Evolutionary conservation across 2,329 filamentous ascomycete genomes (phyloP).

Genomic region (Pyrenochaeta sp.): DNA sequence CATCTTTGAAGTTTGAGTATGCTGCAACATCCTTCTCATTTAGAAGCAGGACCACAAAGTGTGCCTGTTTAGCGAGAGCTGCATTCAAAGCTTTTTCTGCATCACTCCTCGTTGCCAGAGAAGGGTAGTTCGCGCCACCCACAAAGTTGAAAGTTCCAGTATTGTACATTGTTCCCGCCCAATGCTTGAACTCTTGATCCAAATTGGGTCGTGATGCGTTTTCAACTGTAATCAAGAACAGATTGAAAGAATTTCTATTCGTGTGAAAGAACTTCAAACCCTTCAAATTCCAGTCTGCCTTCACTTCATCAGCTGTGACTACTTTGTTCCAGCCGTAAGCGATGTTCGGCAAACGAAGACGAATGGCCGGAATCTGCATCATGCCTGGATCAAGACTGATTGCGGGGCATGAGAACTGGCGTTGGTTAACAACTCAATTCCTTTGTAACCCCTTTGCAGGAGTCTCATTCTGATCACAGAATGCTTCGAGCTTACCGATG

Average conservation of each 20-base stretch:
- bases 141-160: too few species aligned
- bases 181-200: too few species aligned
- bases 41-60: slow-evolving; percentile 11
- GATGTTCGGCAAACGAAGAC: slow-evolving; percentile 3
- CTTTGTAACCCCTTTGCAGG: too few species aligned
- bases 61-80: too few species aligned
- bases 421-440: too few species aligned
- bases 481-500: slow-evolving; percentile 4
- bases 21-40: slow-evolving; percentile 1
- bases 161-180: too few species aligned
- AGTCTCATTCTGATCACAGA: too few species aligned
- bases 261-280: slow-evolving; percentile 1
- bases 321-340: slow-evolving; percentile 1
- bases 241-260: neutral
- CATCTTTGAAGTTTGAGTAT: slow-evolving; percentile 20
- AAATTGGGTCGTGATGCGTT: too few species aligned
- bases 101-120: too few species aligned
- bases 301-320: neutral
- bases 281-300: slow-evolving; percentile 7
- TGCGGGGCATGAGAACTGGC: slow-evolving; percentile 4
- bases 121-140: neutral
- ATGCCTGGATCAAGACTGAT: slow-evolving; percentile 13
- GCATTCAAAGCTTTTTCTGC: slow-evolving; percentile 1
- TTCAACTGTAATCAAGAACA: slow-evolving; percentile 3
- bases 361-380: slow-evolving; percentile 8